Evolutionary conservation across 345 rosid genomes (phyloP).

Genomic region (Eucalyptus viminalis): DNA sequence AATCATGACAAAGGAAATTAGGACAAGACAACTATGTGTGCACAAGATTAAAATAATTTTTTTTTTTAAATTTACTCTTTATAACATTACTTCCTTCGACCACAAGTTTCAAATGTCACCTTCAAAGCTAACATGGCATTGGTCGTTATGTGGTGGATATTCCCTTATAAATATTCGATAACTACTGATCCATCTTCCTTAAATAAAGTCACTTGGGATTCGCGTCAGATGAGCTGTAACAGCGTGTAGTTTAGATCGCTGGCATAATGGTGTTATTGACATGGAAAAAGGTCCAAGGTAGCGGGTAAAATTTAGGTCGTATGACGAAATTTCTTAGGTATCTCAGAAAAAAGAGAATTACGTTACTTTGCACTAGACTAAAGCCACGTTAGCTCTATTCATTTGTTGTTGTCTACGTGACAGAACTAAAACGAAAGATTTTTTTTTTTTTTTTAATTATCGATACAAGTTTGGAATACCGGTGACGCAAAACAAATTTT

Average conservation of each 20-base stretch:
- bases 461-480: neutral
- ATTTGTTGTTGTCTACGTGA: neutral
- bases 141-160: too few relatives aligned
- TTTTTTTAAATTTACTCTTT: too few relatives aligned
- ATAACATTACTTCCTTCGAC: neutral
- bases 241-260: neutral
- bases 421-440: too few relatives aligned
- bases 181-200: too few relatives aligned
- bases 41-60: neutral
- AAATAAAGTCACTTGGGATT: too few relatives aligned
- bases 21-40: neutral
- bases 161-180: too few relatives aligned
- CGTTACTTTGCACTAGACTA: neutral
- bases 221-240: too few relatives aligned
- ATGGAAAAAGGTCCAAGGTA: neutral
- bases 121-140: neutral
- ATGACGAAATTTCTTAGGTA: neutral
- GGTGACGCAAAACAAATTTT: neutral
- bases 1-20: neutral
- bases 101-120: neutral
- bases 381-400: neutral
- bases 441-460: neutral
- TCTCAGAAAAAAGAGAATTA: fast-evolving
- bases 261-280: neutral
- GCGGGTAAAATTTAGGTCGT: neutral